Percentiles rank a stretch among this genome's conserved stretches.
Evolutionary conservation across 2,329 filamentous ascomycete species (phyloP).

Genomic region (Penicillium sclerotigenum): DNA sequence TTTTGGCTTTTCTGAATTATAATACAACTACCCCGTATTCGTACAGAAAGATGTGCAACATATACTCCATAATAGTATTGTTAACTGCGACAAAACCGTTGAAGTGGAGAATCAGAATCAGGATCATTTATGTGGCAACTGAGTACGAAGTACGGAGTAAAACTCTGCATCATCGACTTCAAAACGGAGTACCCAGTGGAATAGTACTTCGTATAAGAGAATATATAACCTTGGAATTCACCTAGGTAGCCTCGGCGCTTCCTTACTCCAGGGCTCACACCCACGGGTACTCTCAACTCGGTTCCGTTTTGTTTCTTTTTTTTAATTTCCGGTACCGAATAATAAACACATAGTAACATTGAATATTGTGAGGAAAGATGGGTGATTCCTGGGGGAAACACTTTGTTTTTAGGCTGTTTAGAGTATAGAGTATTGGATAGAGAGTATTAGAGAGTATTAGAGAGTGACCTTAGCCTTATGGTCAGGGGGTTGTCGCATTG

Average conservation of each 20-base stretch:
- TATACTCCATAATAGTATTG: not conserved
- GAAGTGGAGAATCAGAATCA: not conserved
- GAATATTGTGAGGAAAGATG: not conserved
- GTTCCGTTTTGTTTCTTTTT: not conserved
- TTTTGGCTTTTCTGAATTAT: not conserved
- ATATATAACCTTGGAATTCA: not conserved
- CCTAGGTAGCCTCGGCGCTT: not conserved
- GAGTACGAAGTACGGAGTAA: no score
- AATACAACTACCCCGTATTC: not conserved
- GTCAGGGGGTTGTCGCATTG: not conserved
- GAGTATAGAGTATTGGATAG: not conserved
- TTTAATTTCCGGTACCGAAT: not conserved
- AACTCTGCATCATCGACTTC: constrained; percentile 7
- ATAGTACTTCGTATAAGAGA: not conserved
- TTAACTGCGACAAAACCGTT: not conserved
- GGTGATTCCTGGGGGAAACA: not conserved
- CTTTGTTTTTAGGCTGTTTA: not conserved
- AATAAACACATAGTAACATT: not conserved
- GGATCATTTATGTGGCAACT: constrained; percentile 8
- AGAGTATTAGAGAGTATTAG: not conserved
- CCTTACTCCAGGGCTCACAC: not conserved
- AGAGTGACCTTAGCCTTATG: not conserved
- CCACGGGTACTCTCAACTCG: not conserved
- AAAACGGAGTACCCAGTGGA: not conserved
- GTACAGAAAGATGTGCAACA: no score